Conservation (phyloP, 768 basidiomycete genomes). For the Mycena chlorophos region DNA sequence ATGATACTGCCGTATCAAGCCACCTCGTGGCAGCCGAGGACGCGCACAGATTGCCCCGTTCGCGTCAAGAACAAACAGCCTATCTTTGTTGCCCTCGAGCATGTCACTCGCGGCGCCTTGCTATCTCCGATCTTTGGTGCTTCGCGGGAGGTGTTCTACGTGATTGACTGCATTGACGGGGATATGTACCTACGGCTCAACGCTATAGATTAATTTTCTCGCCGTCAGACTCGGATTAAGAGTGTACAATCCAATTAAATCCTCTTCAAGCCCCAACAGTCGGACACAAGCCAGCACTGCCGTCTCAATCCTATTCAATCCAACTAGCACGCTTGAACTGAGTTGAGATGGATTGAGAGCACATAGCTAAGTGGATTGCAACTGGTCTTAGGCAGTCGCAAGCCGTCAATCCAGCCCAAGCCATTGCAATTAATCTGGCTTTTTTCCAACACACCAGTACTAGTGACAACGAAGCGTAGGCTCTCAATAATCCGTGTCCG, state of each 20-base stretch:
- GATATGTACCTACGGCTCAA: background rate
- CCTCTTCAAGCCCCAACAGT: too few relatives aligned
- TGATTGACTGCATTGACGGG: constrained; percentile 1
- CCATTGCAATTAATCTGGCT: too few relatives aligned
- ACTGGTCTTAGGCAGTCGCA: too few relatives aligned
- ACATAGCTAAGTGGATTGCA: too few relatives aligned
- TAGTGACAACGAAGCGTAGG: too few relatives aligned
- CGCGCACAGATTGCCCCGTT: background rate
- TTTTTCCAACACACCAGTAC: too few relatives aligned
- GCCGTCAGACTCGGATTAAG: background rate
- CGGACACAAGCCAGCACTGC: too few relatives aligned
- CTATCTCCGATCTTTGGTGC: background rate
- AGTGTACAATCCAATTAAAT: background rate
- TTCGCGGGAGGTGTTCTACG: background rate
- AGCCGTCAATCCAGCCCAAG: too few relatives aligned
- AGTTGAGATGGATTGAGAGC: too few relatives aligned
- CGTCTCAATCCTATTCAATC: too few relatives aligned
- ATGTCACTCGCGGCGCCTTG: background rate
- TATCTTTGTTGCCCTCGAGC: background rate
- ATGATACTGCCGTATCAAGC: background rate
- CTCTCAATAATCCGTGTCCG: too few relatives aligned
- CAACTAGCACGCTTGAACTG: too few relatives aligned
- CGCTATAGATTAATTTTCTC: background rate
- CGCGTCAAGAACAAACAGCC: background rate
- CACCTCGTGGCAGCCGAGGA: background rate